Evolutionary conservation across 129 eudicot genomes (phyloP).

Genomic region (Tagetes erecta): DNA sequence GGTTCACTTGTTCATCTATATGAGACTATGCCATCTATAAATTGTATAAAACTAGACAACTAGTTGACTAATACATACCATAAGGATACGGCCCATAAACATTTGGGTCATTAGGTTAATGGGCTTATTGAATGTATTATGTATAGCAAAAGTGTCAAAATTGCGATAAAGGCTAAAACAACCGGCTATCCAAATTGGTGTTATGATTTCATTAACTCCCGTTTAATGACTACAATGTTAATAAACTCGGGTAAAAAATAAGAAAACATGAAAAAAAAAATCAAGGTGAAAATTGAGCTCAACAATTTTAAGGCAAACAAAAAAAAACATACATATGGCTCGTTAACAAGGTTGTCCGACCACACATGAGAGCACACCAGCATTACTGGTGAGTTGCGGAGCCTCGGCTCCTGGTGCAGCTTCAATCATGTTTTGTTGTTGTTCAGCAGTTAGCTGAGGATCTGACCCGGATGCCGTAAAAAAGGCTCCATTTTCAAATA

Average conservation of each 20-base stretch:
- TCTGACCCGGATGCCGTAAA: conserved; percentile 53
- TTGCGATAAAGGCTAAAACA: background rate
- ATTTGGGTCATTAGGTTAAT: too few relatives aligned
- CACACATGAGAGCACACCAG: conserved; percentile 59
- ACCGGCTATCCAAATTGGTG: background rate
- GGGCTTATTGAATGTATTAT: too few relatives aligned
- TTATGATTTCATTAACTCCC: conserved; percentile 6
- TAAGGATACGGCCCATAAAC: too few relatives aligned
- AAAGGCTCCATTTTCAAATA: conserved; percentile 59
- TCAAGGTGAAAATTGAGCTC: background rate
- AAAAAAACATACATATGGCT: background rate
- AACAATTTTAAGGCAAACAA: background rate
- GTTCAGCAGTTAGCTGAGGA: conserved; percentile 20
- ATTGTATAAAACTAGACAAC: too few relatives aligned
- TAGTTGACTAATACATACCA: too few relatives aligned
- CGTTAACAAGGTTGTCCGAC: conserved; percentile 46
- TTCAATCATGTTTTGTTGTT: conserved; percentile 30
- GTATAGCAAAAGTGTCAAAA: too few relatives aligned
- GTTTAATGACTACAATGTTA: background rate
- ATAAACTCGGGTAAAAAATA: background rate
- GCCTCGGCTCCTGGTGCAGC: conserved; percentile 44
- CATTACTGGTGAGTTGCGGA: conserved; percentile 45
- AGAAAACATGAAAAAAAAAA: background rate
- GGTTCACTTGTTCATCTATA: too few relatives aligned
- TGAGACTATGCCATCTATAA: too few relatives aligned